Base-by-base conservation (phyloP, 805 yeast species). In the Alloascoidea hylecoeti region DNA sequence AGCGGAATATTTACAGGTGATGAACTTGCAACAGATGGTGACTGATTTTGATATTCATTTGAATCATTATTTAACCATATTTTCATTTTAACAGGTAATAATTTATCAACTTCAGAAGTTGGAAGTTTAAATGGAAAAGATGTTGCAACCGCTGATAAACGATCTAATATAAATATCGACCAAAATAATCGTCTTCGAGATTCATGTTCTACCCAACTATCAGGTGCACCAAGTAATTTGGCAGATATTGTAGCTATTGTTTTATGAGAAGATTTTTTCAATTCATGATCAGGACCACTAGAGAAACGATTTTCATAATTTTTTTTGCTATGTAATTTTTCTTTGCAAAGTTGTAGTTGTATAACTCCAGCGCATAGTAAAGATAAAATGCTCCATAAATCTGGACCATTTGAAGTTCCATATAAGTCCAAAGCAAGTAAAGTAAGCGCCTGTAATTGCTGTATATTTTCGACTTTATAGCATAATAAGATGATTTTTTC, bases 381-480 rank as follows among this genome's bases (percentile, higher is more conserved):
- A 13, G 53, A 42, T 30, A 49, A 33, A 4, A 48, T 39, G n/a
- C 49, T 42, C 53, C 53, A 49, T n/a, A 50, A 45, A 33, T 49
- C 44, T 9, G 53, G 53, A 5, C 51, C 51, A 35, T 49, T 49
- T 3, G 52, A 49, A 14, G 39, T 37, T 9, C 53, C 53, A n/a
- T 46, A 45, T 19, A 47, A 39, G 34, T 49, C 53, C 14, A 43
- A 19, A 2, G 51, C 52, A 27, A 49, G 39, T 15, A 49, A 38
- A 14, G 43, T 40, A 38, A 49, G 39, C 4, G 52, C 53, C 38
- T 49, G 48, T 13, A 49, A 39, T 23, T 23, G 30, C n/a, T 23
- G 9, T n/a, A 23, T 9, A n/a, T 23, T 23, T n/a, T 9, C n/a
- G 9, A 23, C 30, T 9, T n/a, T 23, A n/a, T 9, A 23, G 30